A percentile compares a stretch with the other conserved stretches of the same genome.
Conservation (phyloP, 2,329 filamentous ascomycete species). For the Verticillium albo-atrum region DNA sequence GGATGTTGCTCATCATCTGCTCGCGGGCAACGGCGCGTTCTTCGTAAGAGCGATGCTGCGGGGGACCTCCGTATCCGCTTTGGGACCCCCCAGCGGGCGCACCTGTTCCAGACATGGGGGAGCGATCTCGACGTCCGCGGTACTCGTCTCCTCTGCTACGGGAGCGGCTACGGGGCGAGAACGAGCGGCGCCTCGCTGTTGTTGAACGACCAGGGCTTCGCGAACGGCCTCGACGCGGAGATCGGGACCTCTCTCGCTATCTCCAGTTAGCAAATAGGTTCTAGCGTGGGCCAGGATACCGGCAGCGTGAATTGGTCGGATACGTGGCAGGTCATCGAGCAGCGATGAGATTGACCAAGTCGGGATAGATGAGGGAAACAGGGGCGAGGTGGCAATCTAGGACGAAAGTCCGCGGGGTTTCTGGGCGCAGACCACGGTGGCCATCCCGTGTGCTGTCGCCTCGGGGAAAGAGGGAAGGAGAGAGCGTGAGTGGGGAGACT, state of each 20-base stretch:
- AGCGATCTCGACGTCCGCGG: conserved; percentile 70
- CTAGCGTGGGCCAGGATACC: not conserved
- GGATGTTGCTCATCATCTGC: conserved; percentile 92
- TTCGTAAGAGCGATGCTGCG: conserved; percentile 72
- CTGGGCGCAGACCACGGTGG: not conserved
- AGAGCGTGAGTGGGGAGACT: conserved; percentile 24
- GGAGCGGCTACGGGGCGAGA: conserved; percentile 75
- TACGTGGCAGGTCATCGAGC: not conserved
- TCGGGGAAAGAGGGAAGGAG: not conserved
- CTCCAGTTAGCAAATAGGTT: conserved; percentile 20
- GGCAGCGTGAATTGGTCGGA: not conserved
- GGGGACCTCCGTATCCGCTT: conserved; percentile 58
- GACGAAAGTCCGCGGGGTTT: not conserved
- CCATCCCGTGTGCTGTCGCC: not conserved
- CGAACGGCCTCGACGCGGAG: conserved; percentile 74
- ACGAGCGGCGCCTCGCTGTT: conserved; percentile 65
- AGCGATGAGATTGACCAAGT: not conserved
- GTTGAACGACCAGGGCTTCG: conserved; percentile 68
- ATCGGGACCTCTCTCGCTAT: conserved; percentile 81
- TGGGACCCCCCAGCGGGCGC: conserved; percentile 66
- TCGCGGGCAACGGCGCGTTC: conserved; percentile 81
- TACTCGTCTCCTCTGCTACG: conserved; percentile 69
- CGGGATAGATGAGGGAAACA: not conserved
- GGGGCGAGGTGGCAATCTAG: not conserved
- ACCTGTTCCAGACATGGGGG: conserved; percentile 77